Evolutionary conservation across 345 rosid genomes (phyloP), one percentile per base, ranked within the genome.

Genomic region (Excoecaria cochinchinensis): DNA sequence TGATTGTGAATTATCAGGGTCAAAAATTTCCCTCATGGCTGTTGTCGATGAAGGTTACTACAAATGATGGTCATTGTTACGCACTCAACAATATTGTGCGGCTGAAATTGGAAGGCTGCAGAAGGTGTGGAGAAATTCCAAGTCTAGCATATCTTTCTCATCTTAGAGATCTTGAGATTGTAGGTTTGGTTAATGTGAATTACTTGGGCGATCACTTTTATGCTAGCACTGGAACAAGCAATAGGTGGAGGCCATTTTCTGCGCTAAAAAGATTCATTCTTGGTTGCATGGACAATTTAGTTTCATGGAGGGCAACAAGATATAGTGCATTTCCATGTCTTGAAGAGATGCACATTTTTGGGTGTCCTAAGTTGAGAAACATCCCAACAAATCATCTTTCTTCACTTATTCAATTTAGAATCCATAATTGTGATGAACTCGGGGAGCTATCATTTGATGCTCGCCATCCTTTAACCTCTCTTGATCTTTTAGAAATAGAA

Each of bases 21-120:
- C 3, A 36, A 22, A 19, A 1, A 4, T 69, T 82, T 50, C 77
- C 85, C 9, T 0, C 11, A 46, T 72, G 75, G 75, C 19, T 72
- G 11, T 47, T 50, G 53, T 25, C 5, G 4, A 10, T 25, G 57
- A 60, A 60, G 24, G 40, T 22, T 4, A 31, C 40, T 22, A 21
- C 14, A 10, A 21, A 8, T 60, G 65, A 3, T 60, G 39, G 40
- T 25, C 13, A 24, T 25, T 24, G 14, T 5, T 60, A 5, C 6
- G 1, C 42, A 65, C 25, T 65, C 4, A 65, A 65, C n/a, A 40
- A 65, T 65, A 16, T 65, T 50, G n/a, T 42, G 24, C 0, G 12
- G 69, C 50, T 65, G 22, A 42, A 42, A 65, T 65, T 65, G 50
- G 50, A 42, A 65, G 50, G 50, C 69, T 65, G 52, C 11, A 17